These are phyloP conservation scores for Cladosporium sp. DNA, from an alignment of 2,329 filamentous ascomycete genomes.

Conservation along the genomic window DNA sequence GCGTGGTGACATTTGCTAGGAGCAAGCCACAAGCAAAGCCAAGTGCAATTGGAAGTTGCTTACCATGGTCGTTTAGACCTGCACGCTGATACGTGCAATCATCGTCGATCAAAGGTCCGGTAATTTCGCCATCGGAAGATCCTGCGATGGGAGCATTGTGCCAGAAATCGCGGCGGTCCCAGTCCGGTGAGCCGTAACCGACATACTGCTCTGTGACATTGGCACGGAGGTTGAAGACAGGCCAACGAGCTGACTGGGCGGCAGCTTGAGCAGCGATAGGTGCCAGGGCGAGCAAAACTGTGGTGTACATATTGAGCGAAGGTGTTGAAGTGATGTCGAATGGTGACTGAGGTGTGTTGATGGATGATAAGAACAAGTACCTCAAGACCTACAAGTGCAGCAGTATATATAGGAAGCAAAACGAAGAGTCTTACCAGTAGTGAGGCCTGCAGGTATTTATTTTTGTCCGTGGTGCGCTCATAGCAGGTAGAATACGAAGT, in stretches of 20 bases:
- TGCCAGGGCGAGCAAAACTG: not conserved
- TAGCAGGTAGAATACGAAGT: constrained; percentile 3
- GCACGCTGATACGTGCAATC: not conserved
- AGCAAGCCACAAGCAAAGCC: too few species aligned
- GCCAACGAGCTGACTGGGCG: constrained; percentile 5
- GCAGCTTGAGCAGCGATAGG: constrained; percentile 3
- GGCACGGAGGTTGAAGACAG: constrained; percentile 8
- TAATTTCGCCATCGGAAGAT: not conserved
- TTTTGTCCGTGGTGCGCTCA: not conserved
- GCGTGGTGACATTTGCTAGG: too few species aligned
- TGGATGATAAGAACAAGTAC: not conserved
- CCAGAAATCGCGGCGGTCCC: not conserved
- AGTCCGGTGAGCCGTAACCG: not conserved
- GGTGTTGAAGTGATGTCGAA: not conserved
- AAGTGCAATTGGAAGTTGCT: not conserved
- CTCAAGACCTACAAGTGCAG: not conserved
- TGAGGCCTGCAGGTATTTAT: not conserved
- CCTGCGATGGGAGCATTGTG: not conserved
- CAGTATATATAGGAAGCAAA: not conserved
- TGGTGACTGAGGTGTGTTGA: not conserved
- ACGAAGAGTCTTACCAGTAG: not conserved
- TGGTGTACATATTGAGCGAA: constrained; percentile 1
- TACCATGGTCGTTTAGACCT: not conserved
- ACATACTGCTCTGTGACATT: not conserved
- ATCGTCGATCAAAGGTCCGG: not conserved